phyloP scores from a whole-genome alignment of 495 filamentous ascomycete genomes.

The Terfezia claveryi region DNA sequence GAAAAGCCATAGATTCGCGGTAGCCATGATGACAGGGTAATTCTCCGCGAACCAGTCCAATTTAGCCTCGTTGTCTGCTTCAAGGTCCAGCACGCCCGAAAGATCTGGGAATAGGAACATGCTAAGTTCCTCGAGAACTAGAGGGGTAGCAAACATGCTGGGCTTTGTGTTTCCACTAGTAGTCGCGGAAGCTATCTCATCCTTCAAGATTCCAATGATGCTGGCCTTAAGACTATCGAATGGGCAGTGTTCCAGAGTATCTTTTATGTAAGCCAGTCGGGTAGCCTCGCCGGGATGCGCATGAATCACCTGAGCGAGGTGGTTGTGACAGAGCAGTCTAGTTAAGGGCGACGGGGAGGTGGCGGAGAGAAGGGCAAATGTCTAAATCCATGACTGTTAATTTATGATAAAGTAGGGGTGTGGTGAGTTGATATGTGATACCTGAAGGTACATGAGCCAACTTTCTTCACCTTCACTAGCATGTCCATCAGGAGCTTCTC shows the following conservation, averaged over 20 bases:
- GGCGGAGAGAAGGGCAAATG: conserved; percentile 40
- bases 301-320: conserved; percentile 52
- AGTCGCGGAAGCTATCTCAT: conserved; percentile 42
- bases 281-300: conserved; percentile 47
- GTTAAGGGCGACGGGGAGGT: conserved; percentile 43
- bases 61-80: not conserved
- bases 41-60: not conserved
- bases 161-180: not conserved
- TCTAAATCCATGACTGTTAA: conserved; percentile 24
- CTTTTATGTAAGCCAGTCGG: conserved; percentile 53
- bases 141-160: not conserved
- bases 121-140: not conserved
- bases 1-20: not conserved
- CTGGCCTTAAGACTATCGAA: conserved; percentile 56
- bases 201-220: conserved; percentile 69
- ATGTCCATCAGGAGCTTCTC: conserved; percentile 21
- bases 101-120: not conserved
- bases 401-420: too few relatives aligned
- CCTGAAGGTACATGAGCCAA: conserved; percentile 27
- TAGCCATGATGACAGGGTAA: not conserved
- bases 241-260: conserved; percentile 60
- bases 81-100: not conserved
- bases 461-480: conserved; percentile 17
- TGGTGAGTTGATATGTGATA: not conserved
- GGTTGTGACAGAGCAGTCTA: conserved; percentile 49